phyloP scores from a whole-genome alignment of 2,329 filamentous ascomycete genomes.

The Diplodia intermedia region DNA sequence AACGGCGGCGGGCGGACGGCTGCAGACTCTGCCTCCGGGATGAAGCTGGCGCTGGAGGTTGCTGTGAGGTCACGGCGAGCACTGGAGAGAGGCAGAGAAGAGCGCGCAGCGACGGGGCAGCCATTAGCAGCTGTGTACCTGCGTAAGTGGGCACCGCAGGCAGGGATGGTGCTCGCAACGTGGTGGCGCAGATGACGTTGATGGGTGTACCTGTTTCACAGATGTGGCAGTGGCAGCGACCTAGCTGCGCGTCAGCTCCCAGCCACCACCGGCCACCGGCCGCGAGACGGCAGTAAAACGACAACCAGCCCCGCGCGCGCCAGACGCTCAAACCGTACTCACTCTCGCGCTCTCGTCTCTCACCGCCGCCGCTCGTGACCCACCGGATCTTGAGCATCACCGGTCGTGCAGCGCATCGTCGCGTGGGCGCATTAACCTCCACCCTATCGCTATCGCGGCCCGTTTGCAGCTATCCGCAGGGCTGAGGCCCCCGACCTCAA shows the following conservation, averaged over 20 bases:
- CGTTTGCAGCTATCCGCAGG: slow-evolving; percentile 4
- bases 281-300: not conserved
- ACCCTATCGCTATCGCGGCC: slow-evolving; percentile 21
- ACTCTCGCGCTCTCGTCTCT: not conserved
- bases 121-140: slow-evolving; percentile 5
- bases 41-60: not conserved
- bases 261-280: slow-evolving; percentile 17
- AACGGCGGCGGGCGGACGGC: not conserved
- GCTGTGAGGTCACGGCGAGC: not conserved
- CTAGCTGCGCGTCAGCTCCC: not conserved
- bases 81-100: not conserved
- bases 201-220: slow-evolving; percentile 1
- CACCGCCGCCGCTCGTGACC: slow-evolving; percentile 24
- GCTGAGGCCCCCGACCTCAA: slow-evolving; percentile 11
- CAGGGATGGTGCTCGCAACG: slow-evolving; percentile 11
- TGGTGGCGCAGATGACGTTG: slow-evolving; percentile 24
- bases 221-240: not conserved
- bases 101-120: not conserved
- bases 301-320: not conserved
- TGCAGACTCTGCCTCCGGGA: not conserved
- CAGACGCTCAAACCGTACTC: not conserved
- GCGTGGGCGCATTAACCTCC: slow-evolving; percentile 10
- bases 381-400: slow-evolving; percentile 24
- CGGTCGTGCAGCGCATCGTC: slow-evolving; percentile 20
- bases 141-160: not conserved